Base-by-base conservation (phyloP, 805 yeast species). In the Jamesozyma rosinii region DNA sequence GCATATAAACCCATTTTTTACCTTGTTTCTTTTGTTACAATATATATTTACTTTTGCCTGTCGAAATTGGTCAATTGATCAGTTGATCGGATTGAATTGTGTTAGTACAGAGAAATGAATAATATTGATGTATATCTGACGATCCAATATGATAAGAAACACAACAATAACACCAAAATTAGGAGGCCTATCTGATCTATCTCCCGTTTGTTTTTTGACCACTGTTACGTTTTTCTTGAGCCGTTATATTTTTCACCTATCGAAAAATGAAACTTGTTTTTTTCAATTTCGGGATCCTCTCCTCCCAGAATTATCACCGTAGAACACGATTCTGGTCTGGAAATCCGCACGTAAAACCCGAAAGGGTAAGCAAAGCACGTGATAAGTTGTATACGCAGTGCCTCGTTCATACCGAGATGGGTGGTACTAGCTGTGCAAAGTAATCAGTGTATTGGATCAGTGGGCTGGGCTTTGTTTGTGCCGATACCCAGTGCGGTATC, bases 1-100 rank as follows among this genome's bases (percentile, higher is more conserved):
- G 89, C 79, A 59, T 88, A 84, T 71, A 89, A 75, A 77, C 97
- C 97, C 97, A 90, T 89, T 73, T 69, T 42, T 33, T 33, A 8
- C 18, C 5, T 35, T 35, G 38, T 22, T 22, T 4, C 35, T 5
- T 4, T 33, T 17, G 8, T 18, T 5, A n/a, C 37, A 19, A 19
- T n/a, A 19, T 21, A 13, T 18, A 22, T 9, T 18, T 15, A 10
- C 24, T 35, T 5, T n/a, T 21, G 8, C 21, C 37, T 34, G 37
- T 34, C 13, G 20, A 34, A 18, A 18, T 19, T 10, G 15, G 20
- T 4, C 35, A 32, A 32, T 32, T 30, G 17, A 30, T 30, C 33
- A 30, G 29, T 11, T 11, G 29, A 24, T 24, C 6, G 34, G 34
- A 31, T 31, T 15, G n/a, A 31, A 24, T 24, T 11, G 18, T 18